A percentile compares a stretch with the other conserved stretches of the same genome.
phyloP scores from a whole-genome alignment of 805 yeast genomes.

The Scheffersomyces lignosus region DNA sequence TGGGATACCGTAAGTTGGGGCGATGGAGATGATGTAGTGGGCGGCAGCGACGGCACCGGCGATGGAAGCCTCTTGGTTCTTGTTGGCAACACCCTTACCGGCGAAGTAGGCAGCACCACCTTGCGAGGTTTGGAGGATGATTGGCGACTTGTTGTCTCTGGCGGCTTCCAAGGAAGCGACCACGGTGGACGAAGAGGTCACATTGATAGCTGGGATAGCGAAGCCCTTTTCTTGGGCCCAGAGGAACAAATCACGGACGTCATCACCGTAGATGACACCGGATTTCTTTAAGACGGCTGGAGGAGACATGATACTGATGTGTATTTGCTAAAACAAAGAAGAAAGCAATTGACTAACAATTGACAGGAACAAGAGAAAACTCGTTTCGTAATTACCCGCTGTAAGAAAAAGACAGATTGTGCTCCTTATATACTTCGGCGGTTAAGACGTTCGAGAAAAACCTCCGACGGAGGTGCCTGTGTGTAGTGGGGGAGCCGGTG shows the following conservation, averaged over 20 bases:
- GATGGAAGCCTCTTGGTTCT: conserved; percentile 90
- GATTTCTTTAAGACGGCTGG: conserved; percentile 79
- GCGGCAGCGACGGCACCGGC: conserved; percentile 97
- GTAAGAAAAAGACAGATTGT: conserved; percentile 1
- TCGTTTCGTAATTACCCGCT: not conserved
- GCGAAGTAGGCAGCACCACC: conserved; percentile 99
- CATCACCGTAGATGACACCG: conserved; percentile 99
- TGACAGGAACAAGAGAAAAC: not conserved
- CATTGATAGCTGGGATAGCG: conserved; percentile 98
- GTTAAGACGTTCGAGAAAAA: no score
- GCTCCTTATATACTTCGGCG: conserved; percentile 9
- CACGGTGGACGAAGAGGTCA: conserved; percentile 95
- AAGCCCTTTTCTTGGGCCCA: conserved; percentile 92
- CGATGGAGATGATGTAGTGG: conserved; percentile 93
- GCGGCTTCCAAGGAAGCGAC: conserved; percentile 51
- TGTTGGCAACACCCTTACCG: conserved; percentile 97
- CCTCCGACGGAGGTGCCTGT: no score
- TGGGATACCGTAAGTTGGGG: conserved; percentile 95
- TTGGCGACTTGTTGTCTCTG: conserved; percentile 70
- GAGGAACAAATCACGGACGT: conserved; percentile 81
- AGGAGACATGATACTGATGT: conserved; percentile 48
- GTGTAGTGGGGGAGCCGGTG: conserved; percentile 2
- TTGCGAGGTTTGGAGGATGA: conserved; percentile 93
- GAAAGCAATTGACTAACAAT: no score
- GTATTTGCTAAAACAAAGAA: no score